Evolutionary conservation across 2,329 filamentous ascomycete species (phyloP), one percentile per base, ranked within the genome.

Genomic region (Microsporum ferrugineum): DNA sequence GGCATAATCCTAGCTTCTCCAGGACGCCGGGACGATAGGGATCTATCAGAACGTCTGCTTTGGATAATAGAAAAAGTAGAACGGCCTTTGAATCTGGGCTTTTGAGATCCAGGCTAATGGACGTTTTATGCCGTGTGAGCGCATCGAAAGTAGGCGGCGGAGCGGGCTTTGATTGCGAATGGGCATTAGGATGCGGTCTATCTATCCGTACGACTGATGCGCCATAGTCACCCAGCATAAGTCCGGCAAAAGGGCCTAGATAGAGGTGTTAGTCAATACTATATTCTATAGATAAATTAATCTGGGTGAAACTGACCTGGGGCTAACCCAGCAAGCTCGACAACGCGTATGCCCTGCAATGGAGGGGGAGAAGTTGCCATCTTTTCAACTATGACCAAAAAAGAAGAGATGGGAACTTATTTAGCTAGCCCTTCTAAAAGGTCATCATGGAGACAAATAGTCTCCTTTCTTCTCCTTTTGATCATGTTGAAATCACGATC

Each of bases 1-100:
- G 92, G 0, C 84, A 85, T 1, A 97, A 82, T 0, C 88, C 88
- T 7, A 92, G 83, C 58, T 87, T 88, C 75, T 97, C 92, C 1
- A 97, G 82, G 0, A 96, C 89, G 39, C 91, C 90, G 0, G 92
- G 92, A 0, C 92, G 88, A 78, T 91, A 97, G 0, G 94, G 92
- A 72, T 97, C 94, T 72, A 97, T 94, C 33, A 97, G 74, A 39
- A 96, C 79, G 74, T 97, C 92, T 61, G 84, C 80, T 14, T 77
- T 71, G 14, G 77, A 73, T 39, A 87, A 76, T 0, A 96, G 79
- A 2, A 80, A 77, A 63, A 84, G 85, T 59, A 96, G 74, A 5
- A 96, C 77, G 0, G 79, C 79, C 10, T 85, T 71, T 5, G 89
- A 91, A 0, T 74, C 67, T 0, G 81, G 66, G 0, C 82, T 81